These are phyloP conservation scores for Fusarium virguliforme DNA, from an alignment of 2,329 filamentous ascomycete genomes.

Conservation along the genomic window DNA sequence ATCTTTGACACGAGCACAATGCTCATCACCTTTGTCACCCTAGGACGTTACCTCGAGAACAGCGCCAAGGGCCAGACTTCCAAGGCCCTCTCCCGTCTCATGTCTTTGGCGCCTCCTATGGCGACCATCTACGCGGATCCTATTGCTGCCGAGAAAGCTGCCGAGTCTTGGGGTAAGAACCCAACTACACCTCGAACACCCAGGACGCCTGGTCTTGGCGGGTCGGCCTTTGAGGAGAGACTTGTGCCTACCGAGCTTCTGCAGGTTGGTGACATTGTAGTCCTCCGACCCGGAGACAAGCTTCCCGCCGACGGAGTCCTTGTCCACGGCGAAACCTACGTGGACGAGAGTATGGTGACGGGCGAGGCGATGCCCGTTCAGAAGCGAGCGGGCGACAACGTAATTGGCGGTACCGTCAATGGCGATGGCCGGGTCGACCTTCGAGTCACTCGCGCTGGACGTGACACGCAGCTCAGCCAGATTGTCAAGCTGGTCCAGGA, in stretches of 20 bases:
- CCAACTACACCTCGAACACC: conserved; percentile 54
- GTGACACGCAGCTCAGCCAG: conserved; percentile 96
- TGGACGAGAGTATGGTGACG: conserved; percentile 99
- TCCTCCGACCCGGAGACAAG: conserved; percentile 95
- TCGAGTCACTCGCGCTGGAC: conserved; percentile 90
- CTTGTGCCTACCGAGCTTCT: conserved; percentile 95
- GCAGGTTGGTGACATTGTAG: conserved; percentile 92
- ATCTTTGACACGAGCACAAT: conserved; percentile 99
- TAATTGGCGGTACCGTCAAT: conserved; percentile 97
- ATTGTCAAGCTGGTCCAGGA: conserved; percentile 99
- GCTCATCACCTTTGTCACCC: conserved; percentile 95
- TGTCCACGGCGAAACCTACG: conserved; percentile 90
- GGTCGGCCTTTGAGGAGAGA: conserved; percentile 82
- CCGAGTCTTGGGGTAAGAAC: conserved; percentile 77
- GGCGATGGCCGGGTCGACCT: conserved; percentile 93
- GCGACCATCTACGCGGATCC: conserved; percentile 96
- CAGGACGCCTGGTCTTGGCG: conserved; percentile 56
- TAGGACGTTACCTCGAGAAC: conserved; percentile 95
- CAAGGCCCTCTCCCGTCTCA: conserved; percentile 90
- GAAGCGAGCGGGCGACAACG: conserved; percentile 83
- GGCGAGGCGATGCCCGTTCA: conserved; percentile 96
- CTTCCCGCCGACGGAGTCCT: conserved; percentile 93
- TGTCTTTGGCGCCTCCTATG: conserved; percentile 97
- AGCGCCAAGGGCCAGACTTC: conserved; percentile 96
- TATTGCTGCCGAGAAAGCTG: conserved; percentile 91